Conservation (phyloP, 2,329 filamentous ascomycete species). For the Neopestalotiopsis clavispora region DNA sequence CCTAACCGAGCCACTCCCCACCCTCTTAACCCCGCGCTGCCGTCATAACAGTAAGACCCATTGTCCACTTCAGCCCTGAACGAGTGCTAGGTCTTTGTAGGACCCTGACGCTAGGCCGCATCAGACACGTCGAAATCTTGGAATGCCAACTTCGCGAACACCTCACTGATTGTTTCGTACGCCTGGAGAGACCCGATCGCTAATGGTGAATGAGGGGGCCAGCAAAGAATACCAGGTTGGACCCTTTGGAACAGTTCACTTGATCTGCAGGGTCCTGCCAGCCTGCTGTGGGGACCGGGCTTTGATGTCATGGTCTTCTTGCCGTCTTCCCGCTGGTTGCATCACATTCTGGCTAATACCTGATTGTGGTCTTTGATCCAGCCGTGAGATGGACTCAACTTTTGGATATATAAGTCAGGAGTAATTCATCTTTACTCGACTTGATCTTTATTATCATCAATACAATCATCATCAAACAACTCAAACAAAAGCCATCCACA, state of each 20-base stretch:
- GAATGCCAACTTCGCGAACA: slow-evolving; percentile 15
- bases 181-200: neutral
- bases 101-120: slow-evolving; percentile 14
- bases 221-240: neutral
- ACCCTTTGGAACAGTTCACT: slow-evolving; percentile 5
- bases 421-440: slow-evolving; percentile 4
- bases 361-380: neutral
- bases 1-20: neutral
- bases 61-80: neutral
- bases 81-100: neutral
- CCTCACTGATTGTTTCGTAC: neutral
- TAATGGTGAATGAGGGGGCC: neutral
- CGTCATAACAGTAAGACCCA: neutral
- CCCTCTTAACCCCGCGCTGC: slow-evolving; percentile 7
- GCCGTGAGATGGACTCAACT: neutral
- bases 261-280: slow-evolving; percentile 19
- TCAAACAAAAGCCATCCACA: slow-evolving; percentile 7
- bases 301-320: slow-evolving; percentile 21
- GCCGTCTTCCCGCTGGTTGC: slow-evolving; percentile 12
- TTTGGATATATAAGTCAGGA: slow-evolving; percentile 17
- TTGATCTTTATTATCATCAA: neutral
- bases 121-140: slow-evolving; percentile 6
- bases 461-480: neutral
- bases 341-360: slow-evolving; percentile 24
- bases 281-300: neutral